phyloP scores from a whole-genome alignment of 805 yeast genomes.

The Lipomyces japonicus region DNA sequence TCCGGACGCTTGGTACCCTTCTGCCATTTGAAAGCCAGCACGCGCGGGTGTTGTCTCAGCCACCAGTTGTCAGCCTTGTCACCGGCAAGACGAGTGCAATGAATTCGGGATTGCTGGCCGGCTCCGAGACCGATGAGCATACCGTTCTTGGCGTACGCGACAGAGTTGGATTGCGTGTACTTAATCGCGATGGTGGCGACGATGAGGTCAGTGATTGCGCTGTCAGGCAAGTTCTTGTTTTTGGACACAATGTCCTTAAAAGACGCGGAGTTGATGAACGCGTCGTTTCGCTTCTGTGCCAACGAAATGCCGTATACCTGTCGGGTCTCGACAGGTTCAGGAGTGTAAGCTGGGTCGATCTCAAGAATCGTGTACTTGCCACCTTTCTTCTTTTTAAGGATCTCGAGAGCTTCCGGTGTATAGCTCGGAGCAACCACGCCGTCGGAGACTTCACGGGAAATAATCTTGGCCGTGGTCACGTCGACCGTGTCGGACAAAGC shows the following conservation, averaged over 20 bases:
- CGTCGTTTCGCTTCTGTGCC: conserved; percentile 97
- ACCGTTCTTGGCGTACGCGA: conserved; percentile 97
- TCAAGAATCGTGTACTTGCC: conserved; percentile 96
- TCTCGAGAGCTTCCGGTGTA: conserved; percentile 84
- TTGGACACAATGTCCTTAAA: conserved; percentile 88
- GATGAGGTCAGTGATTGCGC: conserved; percentile 87
- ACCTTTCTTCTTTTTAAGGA: conserved; percentile 87
- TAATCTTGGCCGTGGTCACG: conserved; percentile 91
- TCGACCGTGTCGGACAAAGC: conserved; percentile 97
- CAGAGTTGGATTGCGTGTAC: conserved; percentile 98
- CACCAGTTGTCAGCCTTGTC: conserved; percentile 99
- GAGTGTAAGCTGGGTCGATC: conserved; percentile 90
- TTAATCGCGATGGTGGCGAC: conserved; percentile 97
- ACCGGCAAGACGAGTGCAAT: conserved; percentile 98
- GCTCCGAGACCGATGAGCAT: conserved; percentile 99
- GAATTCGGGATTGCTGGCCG: conserved; percentile 99
- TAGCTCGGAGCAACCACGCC: conserved; percentile 99
- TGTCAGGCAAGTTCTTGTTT: conserved; percentile 83
- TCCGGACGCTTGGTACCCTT: conserved; percentile 98
- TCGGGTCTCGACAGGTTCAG: conserved; percentile 78
- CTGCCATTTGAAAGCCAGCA: conserved; percentile 91
- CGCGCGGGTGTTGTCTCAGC: conserved; percentile 98
- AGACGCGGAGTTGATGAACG: conserved; percentile 82
- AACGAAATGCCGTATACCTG: conserved; percentile 94
- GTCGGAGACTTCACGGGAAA: conserved; percentile 95